These are phyloP conservation scores for Phaeosphaeriaceae sp. DNA, from an alignment of 2,329 filamentous ascomycete genomes.

Conservation along the genomic window DNA sequence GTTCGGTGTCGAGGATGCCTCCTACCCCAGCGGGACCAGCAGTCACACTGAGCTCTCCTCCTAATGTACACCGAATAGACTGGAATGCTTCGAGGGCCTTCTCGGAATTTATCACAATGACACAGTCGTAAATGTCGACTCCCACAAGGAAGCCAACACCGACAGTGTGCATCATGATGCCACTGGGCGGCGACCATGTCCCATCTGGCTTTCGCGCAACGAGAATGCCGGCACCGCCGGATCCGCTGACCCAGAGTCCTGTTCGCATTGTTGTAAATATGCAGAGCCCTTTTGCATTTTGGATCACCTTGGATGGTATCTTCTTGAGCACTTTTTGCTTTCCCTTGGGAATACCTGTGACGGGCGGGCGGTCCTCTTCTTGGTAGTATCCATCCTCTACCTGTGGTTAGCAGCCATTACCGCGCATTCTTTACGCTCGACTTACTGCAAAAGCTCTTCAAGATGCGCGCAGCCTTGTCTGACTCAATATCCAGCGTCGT, in stretches of 20 bases:
- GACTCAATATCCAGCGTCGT: conserved; percentile 85
- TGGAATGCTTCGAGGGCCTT: conserved; percentile 85
- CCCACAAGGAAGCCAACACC: conserved; percentile 89
- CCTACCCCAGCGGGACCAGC: conserved; percentile 81
- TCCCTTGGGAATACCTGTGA: conserved; percentile 60
- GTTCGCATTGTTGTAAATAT: conserved; percentile 97
- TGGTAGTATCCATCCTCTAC: conserved; percentile 72
- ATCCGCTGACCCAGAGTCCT: conserved; percentile 88
- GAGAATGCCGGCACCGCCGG: conserved; percentile 86
- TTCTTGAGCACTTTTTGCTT: conserved; percentile 75
- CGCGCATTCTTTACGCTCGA: conserved; percentile 33
- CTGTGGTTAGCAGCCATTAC: conserved; percentile 19
- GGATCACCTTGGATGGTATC: conserved; percentile 83
- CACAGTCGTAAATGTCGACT: conserved; percentile 94
- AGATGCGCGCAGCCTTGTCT: conserved; percentile 87
- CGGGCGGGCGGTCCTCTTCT: conserved; percentile 56
- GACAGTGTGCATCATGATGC: conserved; percentile 87
- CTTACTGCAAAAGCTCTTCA: conserved; percentile 89
- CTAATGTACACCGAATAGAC: conserved; percentile 77
- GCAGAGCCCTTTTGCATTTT: conserved; percentile 86
- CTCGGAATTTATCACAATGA: conserved; percentile 88
- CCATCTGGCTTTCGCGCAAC: conserved; percentile 85
- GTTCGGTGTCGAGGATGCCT: conserved; percentile 71
- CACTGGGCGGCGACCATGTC: conserved; percentile 89
- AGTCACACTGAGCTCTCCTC: conserved; percentile 77